Base-by-base conservation (phyloP, 2,329 filamentous ascomycete species). In the Diaporthe vexans region DNA sequence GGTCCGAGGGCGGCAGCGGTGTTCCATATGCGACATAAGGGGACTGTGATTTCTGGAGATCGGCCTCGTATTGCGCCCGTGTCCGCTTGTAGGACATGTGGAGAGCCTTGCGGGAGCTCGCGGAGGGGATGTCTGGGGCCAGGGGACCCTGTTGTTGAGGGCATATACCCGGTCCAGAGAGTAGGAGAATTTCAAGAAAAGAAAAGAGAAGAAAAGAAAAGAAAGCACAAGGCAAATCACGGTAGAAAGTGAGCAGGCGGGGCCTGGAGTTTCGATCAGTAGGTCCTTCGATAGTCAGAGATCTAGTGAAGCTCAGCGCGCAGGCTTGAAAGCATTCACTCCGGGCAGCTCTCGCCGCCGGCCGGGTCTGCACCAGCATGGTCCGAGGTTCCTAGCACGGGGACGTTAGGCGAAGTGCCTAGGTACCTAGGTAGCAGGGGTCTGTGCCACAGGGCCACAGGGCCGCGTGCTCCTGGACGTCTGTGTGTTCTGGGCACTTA, bases 11-110 rank as follows among this genome's bases (percentile, higher is more conserved):
- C 0, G 95, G 95, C 21, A 99, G 88, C 11, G 95, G 92, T 3
- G 95, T 98, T 81, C 97, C 97, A 82, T 93, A 97, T 73, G 93
- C 81, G 73, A 93, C 94, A 83, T 91, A 97, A 0, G 94, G 93
- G 19, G 94, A 92, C 80, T 93, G 89, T 74, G 91, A 87, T 73
- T 88, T 86, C 82, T 91, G 88, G 65, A 91, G 85, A 80, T 96
- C 93, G 79, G 92, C 90, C 86, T 97, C 95, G 83, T 94, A 97
- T 78, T 91, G 89, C 78, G 91, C 90, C 80, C 93, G 93, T 79
- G 92, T 92, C 84, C 95, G 92, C 90, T 97, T 98, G 84, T 85
- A 89, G 78, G 93, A 91, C 94, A 96, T 96, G 83, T 79, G 74
- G 70, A 73, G 76, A 67, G 37, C 40, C 51, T 54, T 24, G 54